Conservation (phyloP, 305 asterid genomes). For the Coffea humblotiana region DNA sequence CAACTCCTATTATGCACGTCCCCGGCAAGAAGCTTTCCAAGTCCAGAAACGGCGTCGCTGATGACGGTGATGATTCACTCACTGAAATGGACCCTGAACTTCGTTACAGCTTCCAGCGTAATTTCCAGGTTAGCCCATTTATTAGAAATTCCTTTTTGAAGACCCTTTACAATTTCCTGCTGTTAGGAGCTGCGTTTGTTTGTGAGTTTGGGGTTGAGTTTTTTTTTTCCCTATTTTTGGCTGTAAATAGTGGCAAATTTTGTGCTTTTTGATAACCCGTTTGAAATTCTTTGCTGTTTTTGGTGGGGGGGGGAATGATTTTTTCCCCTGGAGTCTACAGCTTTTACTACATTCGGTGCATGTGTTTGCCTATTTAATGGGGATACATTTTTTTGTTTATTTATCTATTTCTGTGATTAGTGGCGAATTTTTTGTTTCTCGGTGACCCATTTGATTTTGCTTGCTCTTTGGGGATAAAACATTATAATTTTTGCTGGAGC, state of each 20-base stretch:
- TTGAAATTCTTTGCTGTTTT: background rate
- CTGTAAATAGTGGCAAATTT: background rate
- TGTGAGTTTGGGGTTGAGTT: too few relatives aligned
- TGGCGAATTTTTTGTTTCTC: background rate
- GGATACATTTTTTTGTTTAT: too few relatives aligned
- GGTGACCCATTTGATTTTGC: background rate
- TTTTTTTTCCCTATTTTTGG: too few relatives aligned
- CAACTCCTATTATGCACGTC: slow-evolving; percentile 82
- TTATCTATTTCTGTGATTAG: background rate
- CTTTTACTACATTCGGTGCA: background rate
- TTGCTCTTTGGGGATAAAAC: background rate
- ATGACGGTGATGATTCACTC: slow-evolving; percentile 44
- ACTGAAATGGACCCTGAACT: slow-evolving; percentile 82
- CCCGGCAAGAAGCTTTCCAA: slow-evolving; percentile 51
- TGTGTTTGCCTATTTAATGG: too few relatives aligned
- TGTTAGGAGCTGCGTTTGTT: background rate
- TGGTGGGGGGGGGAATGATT: too few relatives aligned
- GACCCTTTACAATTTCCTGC: background rate
- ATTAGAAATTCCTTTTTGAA: background rate
- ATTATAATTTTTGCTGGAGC: background rate
- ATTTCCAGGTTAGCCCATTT: slow-evolving; percentile 52
- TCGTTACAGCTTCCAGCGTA: slow-evolving; percentile 98
- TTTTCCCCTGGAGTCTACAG: background rate
- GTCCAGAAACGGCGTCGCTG: slow-evolving; percentile 35
- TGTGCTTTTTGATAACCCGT: background rate